Evolutionary conservation across 192 early-diverging fungal species (phyloP).

Genomic region (Linnemannia exigua): DNA sequence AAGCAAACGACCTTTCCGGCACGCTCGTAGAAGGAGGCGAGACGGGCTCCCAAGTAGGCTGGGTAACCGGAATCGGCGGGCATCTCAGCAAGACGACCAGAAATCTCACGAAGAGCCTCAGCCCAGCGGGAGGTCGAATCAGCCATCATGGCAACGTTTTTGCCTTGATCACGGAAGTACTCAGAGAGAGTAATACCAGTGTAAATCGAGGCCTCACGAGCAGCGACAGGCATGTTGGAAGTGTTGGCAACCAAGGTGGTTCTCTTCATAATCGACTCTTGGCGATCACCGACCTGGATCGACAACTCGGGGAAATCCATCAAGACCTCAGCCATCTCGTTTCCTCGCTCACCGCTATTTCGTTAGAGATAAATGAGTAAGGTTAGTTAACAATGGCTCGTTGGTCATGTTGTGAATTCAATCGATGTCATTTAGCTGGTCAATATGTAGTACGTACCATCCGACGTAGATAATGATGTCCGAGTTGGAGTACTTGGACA

Average conservation of each 20-base stretch:
- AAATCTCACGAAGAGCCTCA: constrained; percentile 99
- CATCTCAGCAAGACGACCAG: constrained; percentile 99
- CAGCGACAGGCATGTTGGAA: constrained; percentile 99
- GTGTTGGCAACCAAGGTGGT: constrained; percentile 99
- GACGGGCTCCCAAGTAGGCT: constrained; percentile 96
- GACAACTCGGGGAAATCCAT: constrained; percentile 99
- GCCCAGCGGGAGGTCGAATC: constrained; percentile 99
- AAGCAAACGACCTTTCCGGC: constrained; percentile 98
- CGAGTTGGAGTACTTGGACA: constrained; percentile 99
- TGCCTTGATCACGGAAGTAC: constrained; percentile 99
- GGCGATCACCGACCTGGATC: constrained; percentile 92
- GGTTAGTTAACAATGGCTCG: background rate
- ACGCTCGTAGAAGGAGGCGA: constrained; percentile 99
- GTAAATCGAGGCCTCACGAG: constrained; percentile 99
- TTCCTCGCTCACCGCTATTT: constrained; percentile 91
- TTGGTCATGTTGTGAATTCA: constrained; percentile 69
- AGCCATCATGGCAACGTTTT: constrained; percentile 99
- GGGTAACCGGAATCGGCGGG: constrained; percentile 97
- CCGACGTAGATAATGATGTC: constrained; percentile 99
- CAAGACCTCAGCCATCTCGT: constrained; percentile 99
- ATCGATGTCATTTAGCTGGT: constrained; percentile 71
- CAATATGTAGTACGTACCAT: constrained; percentile 65
- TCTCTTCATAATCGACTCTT: constrained; percentile 99
- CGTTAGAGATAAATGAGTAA: background rate
- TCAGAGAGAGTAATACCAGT: constrained; percentile 99